phyloP scores from a whole-genome alignment of 768 basidiomycete species.

The Dendrothele bispora region DNA sequence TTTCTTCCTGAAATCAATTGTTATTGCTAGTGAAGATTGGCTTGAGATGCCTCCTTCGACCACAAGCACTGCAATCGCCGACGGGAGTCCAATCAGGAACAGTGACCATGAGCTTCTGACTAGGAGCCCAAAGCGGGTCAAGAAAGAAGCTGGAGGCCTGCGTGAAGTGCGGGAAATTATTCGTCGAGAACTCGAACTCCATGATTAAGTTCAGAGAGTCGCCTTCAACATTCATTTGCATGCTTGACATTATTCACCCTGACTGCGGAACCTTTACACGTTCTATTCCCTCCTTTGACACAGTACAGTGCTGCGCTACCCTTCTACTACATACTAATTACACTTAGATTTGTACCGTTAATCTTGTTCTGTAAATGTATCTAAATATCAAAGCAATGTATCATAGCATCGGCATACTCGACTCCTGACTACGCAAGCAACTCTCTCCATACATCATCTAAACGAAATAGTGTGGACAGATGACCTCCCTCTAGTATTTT shows the following conservation, averaged over 20 bases:
- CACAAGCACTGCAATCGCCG: constrained; percentile 28
- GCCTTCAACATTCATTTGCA: constrained; percentile 7
- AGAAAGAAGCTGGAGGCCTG: constrained; percentile 69
- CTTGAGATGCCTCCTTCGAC: constrained; percentile 57
- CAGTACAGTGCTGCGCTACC: too few species aligned
- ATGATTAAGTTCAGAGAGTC: constrained; percentile 49
- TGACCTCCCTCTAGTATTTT: constrained; percentile 49
- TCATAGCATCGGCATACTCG: too few species aligned
- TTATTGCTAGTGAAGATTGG: constrained; percentile 59
- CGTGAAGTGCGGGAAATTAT: constrained; percentile 83
- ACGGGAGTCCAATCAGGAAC: constrained; percentile 58
- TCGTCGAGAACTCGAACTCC: constrained; percentile 71
- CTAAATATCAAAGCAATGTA: too few species aligned
- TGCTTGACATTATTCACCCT: constrained; percentile 25
- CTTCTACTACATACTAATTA: too few species aligned
- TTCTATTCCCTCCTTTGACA: too few species aligned
- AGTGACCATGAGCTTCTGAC: constrained; percentile 61
- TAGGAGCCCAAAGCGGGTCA: constrained; percentile 73
- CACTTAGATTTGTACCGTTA: too few species aligned
- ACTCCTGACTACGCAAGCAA: neutral
- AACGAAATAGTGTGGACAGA: constrained; percentile 41
- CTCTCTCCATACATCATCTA: constrained; percentile 47
- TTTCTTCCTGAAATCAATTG: constrained; percentile 71
- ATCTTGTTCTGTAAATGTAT: too few species aligned
- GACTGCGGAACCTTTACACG: too few species aligned